Evolutionary conservation across 2,329 filamentous ascomycete species (phyloP).

Genomic region (Aspergillus pseudotamarii): DNA sequence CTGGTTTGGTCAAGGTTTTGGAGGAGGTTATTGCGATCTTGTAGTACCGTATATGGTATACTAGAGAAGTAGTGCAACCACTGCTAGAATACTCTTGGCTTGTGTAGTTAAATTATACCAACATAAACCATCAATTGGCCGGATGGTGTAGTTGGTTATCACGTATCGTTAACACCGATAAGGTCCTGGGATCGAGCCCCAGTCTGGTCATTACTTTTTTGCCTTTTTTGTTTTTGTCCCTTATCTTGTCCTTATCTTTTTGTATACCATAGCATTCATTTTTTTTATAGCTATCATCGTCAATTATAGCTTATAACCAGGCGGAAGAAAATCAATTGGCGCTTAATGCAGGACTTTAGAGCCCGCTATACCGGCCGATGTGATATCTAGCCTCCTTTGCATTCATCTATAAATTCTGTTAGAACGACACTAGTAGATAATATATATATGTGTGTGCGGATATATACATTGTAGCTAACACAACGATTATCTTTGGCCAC

Average conservation of each 20-base stretch:
- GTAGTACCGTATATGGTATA: neutral
- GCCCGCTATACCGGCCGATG: no score
- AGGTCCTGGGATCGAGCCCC: constrained; percentile 7
- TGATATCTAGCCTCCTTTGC: no score
- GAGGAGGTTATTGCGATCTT: constrained; percentile 10
- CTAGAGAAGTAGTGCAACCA: neutral
- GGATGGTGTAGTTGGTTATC: constrained; percentile 36
- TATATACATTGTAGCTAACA: no score
- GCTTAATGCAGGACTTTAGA: no score
- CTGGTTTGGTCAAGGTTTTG: constrained; percentile 19
- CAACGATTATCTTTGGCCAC: no score
- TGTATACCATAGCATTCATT: no score
- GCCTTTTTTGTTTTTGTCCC: no score
- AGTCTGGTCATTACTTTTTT: constrained; percentile 3
- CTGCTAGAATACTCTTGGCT: neutral
- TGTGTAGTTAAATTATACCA: neutral
- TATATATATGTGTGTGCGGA: no score
- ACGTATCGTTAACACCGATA: neutral
- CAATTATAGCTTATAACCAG: no score
- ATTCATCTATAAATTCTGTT: fast-evolving
- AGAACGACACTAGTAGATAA: no score
- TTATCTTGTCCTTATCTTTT: neutral
- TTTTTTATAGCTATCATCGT: no score
- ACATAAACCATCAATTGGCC: constrained; percentile 17
- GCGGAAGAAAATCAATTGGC: no score